Evolutionary conservation across 2,329 filamentous ascomycete species (phyloP), one percentile per base, ranked within the genome.

Genomic region (Aspergillus glaucus): DNA sequence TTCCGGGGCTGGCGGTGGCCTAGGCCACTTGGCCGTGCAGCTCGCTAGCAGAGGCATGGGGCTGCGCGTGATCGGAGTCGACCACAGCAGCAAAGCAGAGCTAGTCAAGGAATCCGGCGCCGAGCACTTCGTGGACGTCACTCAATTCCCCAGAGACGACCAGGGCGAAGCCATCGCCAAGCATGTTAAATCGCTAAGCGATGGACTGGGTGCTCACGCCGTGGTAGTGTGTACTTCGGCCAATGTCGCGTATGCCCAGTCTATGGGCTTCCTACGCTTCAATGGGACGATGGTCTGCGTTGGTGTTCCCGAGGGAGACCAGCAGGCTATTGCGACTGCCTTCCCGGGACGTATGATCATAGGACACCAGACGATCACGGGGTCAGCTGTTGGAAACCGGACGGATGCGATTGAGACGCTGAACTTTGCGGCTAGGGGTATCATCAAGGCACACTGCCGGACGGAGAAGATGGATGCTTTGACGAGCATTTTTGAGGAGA

Each of bases 11-110:
- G 82, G 82, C 41, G 81, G 81, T 50, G 82, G 82, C 3, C 69
- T 85, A n/a, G 82, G 84, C 30, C 81, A 85, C 68, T 65, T 85
- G 8, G 81, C 78, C 2, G 73, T 76, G n/a, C 81, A 86, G 57
- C 77, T 85, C 46, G 79, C 79, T 6, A 68, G 73, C 30, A 65
- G 69, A n/a, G 83, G 77, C 3, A 82, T 86, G 73, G 81, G 79
- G 9, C 71, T 81, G 53, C 75, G 83, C 41, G 80, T 85, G 32
- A 81, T 86, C 49, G 84, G 81, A 22, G 77, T 87, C 60, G 84
- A 87, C 61, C 74, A 80, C 55, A 79, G 77, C 42, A 77, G 73
- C 57, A 87, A 87, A 63, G 78, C 79, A 56, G 57, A 77, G 10
- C 61, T 86, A 2, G 75, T 79, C 8, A 75, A 75, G 43, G 73